Conservation (phyloP, 352 stramenopile genomes). For the Phytophthora tentaculata region DNA sequence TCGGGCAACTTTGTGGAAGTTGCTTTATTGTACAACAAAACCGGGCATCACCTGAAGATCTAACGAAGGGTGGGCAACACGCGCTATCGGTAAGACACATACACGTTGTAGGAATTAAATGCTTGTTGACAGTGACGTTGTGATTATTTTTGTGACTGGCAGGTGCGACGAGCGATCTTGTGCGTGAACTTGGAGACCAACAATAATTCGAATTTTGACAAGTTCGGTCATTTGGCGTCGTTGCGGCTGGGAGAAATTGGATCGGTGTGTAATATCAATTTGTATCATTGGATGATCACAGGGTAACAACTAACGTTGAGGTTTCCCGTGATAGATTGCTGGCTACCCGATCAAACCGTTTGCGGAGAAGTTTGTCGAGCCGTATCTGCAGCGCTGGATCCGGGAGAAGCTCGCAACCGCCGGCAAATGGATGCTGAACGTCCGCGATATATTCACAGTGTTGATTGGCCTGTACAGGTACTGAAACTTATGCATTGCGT, state of each 20-base stretch:
- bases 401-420: conserved; percentile 66
- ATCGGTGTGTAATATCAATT: conserved; percentile 25
- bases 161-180: conserved; percentile 74
- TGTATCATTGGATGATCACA: neutral
- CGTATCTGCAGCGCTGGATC: conserved; percentile 82
- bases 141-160: conserved; percentile 4
- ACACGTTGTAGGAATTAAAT: neutral
- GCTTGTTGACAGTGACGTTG: no score
- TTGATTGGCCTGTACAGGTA: conserved; percentile 84
- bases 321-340: conserved; percentile 51
- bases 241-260: conserved; percentile 75
- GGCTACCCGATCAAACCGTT: conserved; percentile 86
- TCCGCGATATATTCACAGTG: conserved; percentile 79
- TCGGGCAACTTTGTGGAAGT: conserved; percentile 69
- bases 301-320: conserved; percentile 7
- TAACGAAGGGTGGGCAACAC: conserved; percentile 63
- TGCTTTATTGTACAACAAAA: conserved; percentile 80
- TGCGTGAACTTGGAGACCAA: conserved; percentile 79
- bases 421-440: conserved; percentile 55
- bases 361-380: conserved; percentile 77
- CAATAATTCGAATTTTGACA: conserved; percentile 68
- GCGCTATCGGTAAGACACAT: conserved; percentile 53
- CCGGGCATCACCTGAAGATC: conserved; percentile 67
- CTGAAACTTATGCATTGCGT: neutral
- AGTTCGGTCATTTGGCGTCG: conserved; percentile 80